Evolutionary conservation across 2,329 filamentous ascomycete species (phyloP).

Genomic region (Fusarium algeriense): DNA sequence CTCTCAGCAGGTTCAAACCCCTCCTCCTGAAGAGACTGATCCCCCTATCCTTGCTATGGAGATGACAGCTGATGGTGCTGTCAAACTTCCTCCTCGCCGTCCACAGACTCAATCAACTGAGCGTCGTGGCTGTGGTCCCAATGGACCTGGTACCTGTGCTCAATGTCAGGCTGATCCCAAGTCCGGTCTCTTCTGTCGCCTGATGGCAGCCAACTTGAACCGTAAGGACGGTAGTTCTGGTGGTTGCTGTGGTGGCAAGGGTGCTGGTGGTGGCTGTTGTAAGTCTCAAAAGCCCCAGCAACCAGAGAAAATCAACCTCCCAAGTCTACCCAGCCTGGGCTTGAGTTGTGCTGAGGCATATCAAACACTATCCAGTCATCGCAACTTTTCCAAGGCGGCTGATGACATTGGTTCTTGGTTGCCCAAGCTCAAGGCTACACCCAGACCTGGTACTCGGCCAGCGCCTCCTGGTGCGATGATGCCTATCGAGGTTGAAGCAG

Average conservation of each 20-base stretch:
- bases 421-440: constrained; percentile 75
- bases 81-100: constrained; percentile 68
- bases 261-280: constrained; percentile 73
- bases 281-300: constrained; percentile 55
- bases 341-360: constrained; percentile 82
- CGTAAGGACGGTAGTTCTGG: constrained; percentile 55
- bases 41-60: constrained; percentile 67
- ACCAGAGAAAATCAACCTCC: constrained; percentile 52
- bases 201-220: constrained; percentile 75
- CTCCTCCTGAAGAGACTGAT: constrained; percentile 72
- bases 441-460: constrained; percentile 50
- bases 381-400: constrained; percentile 78
- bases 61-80: constrained; percentile 69
- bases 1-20: constrained; percentile 66
- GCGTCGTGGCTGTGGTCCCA: constrained; percentile 66
- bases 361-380: constrained; percentile 81
- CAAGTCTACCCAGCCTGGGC: constrained; percentile 63
- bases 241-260: constrained; percentile 75
- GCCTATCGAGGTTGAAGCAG: constrained; percentile 83
- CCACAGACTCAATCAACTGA: constrained; percentile 49
- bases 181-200: constrained; percentile 85
- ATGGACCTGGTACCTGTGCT: constrained; percentile 81
- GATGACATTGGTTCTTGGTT: constrained; percentile 83
- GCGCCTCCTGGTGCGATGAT: constrained; percentile 57
- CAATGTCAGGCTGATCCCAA: constrained; percentile 83